phyloP scores from a whole-genome alignment of 495 filamentous ascomycete genomes.

The Friedmanniomyces simplex region DNA sequence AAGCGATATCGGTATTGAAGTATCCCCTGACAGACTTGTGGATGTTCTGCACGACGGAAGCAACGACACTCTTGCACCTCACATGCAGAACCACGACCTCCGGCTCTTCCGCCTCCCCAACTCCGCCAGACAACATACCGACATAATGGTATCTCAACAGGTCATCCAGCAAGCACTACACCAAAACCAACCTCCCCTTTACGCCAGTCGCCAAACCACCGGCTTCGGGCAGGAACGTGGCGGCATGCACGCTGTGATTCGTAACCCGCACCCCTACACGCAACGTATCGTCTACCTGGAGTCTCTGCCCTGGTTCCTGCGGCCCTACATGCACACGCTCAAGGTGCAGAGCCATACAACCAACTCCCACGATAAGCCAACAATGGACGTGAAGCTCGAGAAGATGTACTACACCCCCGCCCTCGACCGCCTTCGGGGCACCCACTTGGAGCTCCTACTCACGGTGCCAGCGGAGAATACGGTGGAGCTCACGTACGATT shows the following conservation, averaged over 20 bases:
- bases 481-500: conserved; percentile 83
- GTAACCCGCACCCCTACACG: conserved; percentile 60
- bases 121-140: conserved; percentile 28
- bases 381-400: conserved; percentile 38
- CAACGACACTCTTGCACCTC: no score
- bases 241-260: conserved; percentile 80
- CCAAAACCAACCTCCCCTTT: conserved; percentile 56
- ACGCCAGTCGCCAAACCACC: conserved; percentile 82
- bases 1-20: conserved; percentile 60
- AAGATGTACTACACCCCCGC: conserved; percentile 89
- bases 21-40: conserved; percentile 59
- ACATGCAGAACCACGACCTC: neutral
- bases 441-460: conserved; percentile 80
- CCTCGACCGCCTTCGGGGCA: conserved; percentile 77
- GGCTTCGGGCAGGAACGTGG: conserved; percentile 90
- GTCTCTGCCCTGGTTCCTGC: conserved; percentile 93
- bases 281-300: conserved; percentile 95
- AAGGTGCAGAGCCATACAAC: conserved; percentile 32
- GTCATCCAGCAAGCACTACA: conserved; percentile 40
- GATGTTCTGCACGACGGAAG: conserved; percentile 41
- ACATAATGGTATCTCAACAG: conserved; percentile 54
- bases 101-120: neutral
- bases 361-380: neutral
- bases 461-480: conserved; percentile 70
- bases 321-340: conserved; percentile 89